Base-by-base conservation (phyloP, 257 asterid species). In the Scutellaria minor region DNA sequence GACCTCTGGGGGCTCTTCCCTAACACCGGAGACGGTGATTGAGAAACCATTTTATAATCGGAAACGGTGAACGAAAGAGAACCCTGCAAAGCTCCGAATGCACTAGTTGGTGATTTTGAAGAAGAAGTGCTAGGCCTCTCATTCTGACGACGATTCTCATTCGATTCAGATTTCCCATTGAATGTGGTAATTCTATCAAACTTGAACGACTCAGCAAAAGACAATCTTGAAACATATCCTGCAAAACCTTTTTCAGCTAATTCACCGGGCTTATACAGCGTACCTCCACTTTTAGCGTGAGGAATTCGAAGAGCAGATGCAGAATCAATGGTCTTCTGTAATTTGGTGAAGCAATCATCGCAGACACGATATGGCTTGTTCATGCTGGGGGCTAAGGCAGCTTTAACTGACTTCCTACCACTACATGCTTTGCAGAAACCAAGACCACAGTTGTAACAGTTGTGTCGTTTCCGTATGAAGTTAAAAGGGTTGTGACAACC, bases 401-500 rank as follows among this genome's bases (percentile, higher is more conserved):
- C 98, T 70, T 83, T 82, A 51, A 86, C 66, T 24, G 97, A 89
- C 70, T 85, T 90, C 75, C 75, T 82, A 62, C 77, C 68, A 86
- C 90, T 90, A 70, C 98, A 93, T 7, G 87, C 75, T 9, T 83
- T 83, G 90, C 98, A 93, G 55, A 90, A 89, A 56, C 87, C 93
- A 12, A 90, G 95, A 3, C 98, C 98, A 27, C 98, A 93, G 87
- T 93, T 93, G 75, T 93, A 93, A 75, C 98, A 93, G 83, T 93
- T 93, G 79, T 93, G 97, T 1, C 95, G 96, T 69, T 90, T 86
- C 50, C 98, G 74, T 76, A 86, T 88, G 85, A 93, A 93, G 54
- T 68, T 90, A 73, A 93, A 93, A 20, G 86, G 90, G 24, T 70
- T 81, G 18, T 77, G 93, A 72, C 98, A 93, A 46, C 86, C 90